Base-by-base conservation (phyloP, 2,329 filamentous ascomycete genomes). In the Exserohilum turcica region DNA sequence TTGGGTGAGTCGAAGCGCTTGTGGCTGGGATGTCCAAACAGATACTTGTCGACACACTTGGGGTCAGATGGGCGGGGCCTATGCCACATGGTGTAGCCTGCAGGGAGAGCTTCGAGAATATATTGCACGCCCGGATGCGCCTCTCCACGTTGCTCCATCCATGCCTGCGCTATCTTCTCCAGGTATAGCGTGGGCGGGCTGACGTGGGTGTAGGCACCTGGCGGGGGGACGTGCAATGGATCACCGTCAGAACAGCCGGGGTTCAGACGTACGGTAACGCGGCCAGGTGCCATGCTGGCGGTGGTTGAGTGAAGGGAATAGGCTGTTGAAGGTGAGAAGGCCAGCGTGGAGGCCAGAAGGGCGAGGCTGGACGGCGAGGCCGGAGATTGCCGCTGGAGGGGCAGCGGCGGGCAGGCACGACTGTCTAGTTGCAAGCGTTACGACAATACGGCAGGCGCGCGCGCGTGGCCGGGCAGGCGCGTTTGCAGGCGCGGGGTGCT, bases 1-100 rank as follows among this genome's bases (percentile, higher is more conserved):
- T 77, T 77, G 0, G 80, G 77, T 0, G 84, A 86, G 39, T 84
- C 78, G 50, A 82, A 86, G 13, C 68, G 72, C 42, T 73, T 72
- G 6, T 78, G 77, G 6, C 71, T 68, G 0, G 82, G 83, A 64
- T 87, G 83, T 0, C 85, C 85, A 49, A 77, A 86, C 0, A 86
- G 70, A 49, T 82, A 85, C 43, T 79, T 78, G 64, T 86, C 84
- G 7, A 78, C 62, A 66, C 82, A 67, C 35, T 52, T 42, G 50
- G 74, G 35, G 0, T 76, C 70, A 2, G 62, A 74, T 2, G 63
- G 63, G n/a, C 83, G 77, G 1, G 77, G 71, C 21, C 79, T 77
- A 42, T 84, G 77, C 61, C 79, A 82, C 0, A 85, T 63, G 0
- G 70, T 73, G 64, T 84, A 87, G 2, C 83, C 83, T 3, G 76